Conservation (phyloP, 495 filamentous ascomycete genomes). For the Viridothelium virens region DNA sequence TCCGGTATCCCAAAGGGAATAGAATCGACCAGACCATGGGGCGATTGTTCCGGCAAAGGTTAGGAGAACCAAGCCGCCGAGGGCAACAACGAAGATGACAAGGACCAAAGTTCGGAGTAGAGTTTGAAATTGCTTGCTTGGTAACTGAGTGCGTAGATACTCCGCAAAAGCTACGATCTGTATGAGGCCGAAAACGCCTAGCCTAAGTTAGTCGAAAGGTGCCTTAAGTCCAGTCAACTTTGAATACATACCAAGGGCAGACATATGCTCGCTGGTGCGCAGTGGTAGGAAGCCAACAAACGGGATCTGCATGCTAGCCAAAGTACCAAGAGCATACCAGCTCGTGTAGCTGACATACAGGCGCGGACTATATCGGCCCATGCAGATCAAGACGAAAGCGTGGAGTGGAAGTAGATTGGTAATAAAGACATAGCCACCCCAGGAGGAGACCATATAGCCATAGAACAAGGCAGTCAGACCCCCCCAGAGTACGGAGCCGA, state of each 20-base stretch:
- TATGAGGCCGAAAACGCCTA: conserved; percentile 90
- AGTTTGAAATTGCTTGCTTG: conserved; percentile 87
- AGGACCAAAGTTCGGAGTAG: conserved; percentile 71
- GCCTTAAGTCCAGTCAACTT: too few species aligned
- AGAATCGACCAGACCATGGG: conserved; percentile 98
- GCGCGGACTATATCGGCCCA: conserved; percentile 91
- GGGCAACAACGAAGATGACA: conserved; percentile 62
- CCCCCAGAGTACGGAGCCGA: conserved; percentile 92
- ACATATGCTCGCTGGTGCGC: conserved; percentile 97
- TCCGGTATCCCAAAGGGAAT: conserved; percentile 97
- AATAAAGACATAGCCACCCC: conserved; percentile 99
- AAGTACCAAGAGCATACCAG: conserved; percentile 93
- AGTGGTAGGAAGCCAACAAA: conserved; percentile 98
- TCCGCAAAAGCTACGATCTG: conserved; percentile 93
- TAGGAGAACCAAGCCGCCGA: conserved; percentile 69
- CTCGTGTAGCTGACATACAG: conserved; percentile 95
- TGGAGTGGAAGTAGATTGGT: conserved; percentile 96
- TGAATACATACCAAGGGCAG: conserved; percentile 63
- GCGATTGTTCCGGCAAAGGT: conserved; percentile 86
- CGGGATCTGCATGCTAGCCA: conserved; percentile 99
- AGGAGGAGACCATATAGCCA: conserved; percentile 99
- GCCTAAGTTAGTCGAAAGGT: conserved; percentile 30
- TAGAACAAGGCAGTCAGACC: conserved; percentile 94
- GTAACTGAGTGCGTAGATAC: conserved; percentile 76
- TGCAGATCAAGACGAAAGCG: conserved; percentile 88